A percentile compares a stretch with the other conserved stretches of the same genome.
These are phyloP conservation scores for Lantana camara DNA, from an alignment of 257 asterid genomes.

Conservation along the genomic window DNA sequence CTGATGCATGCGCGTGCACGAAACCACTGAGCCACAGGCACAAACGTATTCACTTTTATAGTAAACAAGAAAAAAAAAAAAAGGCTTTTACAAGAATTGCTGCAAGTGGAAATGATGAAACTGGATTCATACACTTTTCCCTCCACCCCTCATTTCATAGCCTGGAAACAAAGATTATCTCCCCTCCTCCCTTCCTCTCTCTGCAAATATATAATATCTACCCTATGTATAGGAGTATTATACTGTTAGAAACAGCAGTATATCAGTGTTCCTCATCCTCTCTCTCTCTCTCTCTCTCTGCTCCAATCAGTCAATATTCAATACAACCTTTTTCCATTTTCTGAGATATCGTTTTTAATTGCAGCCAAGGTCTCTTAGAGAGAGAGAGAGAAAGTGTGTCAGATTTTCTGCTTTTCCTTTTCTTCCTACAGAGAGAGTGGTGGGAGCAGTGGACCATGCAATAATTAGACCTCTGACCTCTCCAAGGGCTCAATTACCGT, in stretches of 20 bases:
- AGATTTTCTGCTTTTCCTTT: constrained; percentile 9
- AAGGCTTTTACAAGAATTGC: constrained; percentile 12
- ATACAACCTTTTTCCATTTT: constrained; percentile 33
- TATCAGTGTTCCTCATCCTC: not conserved
- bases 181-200: not conserved
- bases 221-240: constrained; percentile 11
- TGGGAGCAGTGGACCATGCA: constrained; percentile 53
- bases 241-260: constrained; percentile 20
- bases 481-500: constrained; percentile 9
- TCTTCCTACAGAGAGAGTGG: constrained; percentile 13
- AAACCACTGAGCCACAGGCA: constrained; percentile 1
- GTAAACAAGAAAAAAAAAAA: not conserved
- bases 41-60: not conserved
- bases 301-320: constrained; percentile 38
- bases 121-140: constrained; percentile 21
- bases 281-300: constrained; percentile 13
- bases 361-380: constrained; percentile 16
- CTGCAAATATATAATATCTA: constrained; percentile 2
- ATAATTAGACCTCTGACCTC: constrained; percentile 38
- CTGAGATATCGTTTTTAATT: constrained; percentile 32
- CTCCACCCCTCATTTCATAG: constrained; percentile 29
- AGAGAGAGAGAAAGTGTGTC: constrained; percentile 37
- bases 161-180: not conserved
- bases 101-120: constrained; percentile 31
- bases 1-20: constrained; percentile 32